Conservation (phyloP, 2,329 filamentous ascomycete species). For the Pseudofabraea citricarpa region DNA sequence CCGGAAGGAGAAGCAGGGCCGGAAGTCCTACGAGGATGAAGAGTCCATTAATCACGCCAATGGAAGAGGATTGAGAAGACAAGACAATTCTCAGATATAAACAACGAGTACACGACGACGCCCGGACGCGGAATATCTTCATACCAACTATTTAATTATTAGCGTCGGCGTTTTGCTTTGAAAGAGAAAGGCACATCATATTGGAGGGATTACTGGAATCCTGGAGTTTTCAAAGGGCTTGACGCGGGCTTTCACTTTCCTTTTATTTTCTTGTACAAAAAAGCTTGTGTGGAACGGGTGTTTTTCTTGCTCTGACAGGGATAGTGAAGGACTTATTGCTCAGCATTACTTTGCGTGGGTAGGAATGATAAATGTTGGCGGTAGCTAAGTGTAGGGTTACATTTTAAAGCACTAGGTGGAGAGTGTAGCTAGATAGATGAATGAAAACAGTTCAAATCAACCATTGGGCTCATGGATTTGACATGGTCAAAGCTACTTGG, state of each 20-base stretch:
- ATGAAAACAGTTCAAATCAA: too few species aligned
- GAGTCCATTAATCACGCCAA: constrained; percentile 49
- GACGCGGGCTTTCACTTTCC: too few species aligned
- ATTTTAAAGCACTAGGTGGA: too few species aligned
- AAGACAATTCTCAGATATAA: neutral
- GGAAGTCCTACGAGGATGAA: constrained; percentile 47
- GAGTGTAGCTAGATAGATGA: too few species aligned
- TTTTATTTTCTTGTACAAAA: neutral
- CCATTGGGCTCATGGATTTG: too few species aligned
- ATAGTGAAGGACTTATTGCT: too few species aligned
- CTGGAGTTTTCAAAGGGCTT: neutral
- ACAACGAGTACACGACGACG: neutral
- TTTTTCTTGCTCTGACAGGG: constrained; percentile 1
- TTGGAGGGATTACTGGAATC: too few species aligned
- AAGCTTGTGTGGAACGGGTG: neutral
- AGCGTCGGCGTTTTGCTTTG: neutral
- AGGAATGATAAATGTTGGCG: too few species aligned
- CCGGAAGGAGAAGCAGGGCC: constrained; percentile 43
- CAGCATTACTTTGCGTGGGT: too few species aligned
- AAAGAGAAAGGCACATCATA: neutral
- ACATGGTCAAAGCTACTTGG: too few species aligned
- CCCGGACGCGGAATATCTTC: neutral
- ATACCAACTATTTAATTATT: constrained; percentile 1
- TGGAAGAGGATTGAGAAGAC: constrained; percentile 31
- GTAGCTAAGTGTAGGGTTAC: too few species aligned